Evolutionary conservation across 495 filamentous ascomycete species (phyloP), one percentile per base, ranked within the genome.

Genomic region (Rhypophila decipiens): DNA sequence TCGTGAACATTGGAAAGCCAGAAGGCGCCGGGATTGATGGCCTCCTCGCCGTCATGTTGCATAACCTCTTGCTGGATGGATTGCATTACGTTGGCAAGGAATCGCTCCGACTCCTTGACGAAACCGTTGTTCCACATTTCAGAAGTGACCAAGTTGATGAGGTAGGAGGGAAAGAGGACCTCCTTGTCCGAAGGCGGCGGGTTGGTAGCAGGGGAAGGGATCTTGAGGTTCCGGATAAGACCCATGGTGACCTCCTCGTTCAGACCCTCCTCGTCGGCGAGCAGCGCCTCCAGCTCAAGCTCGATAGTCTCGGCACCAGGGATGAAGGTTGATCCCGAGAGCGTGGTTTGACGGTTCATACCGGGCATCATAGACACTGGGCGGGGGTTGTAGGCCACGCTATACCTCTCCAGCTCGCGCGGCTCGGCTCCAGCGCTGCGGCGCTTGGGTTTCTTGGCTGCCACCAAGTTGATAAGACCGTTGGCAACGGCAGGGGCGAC

Each of bases 71-170:
- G 91, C 61, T 99, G 93, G 57, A 99, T 95, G 17, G 88, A 94
- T 63, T 97, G 93, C 93, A 99, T 99, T 55, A 99, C 91, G 63
- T 97, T 99, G 47, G 93, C 93, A 45, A 99, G 72, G 74, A 99
- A 99, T 46, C 90, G 86, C 69, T 99, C 93, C 19, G 93, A 97
- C 71, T 99, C 93, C 73, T 99, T 97, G 52, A 99, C 94, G 62
- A 95, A 99, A 21, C 93, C 93, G 59, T 99, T 99, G 74, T 99
- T 99, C 93, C 93, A 99, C 93, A 99, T 99, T 69, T 99, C 93
- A 11, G 89, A 95, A 12, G 93, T 99, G 39, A 99, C 93, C 24
- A 99, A 80, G 66, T 99, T 99, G 71, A 99, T 99, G 50, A 99
- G 80, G 61, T 96, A 99, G 1, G 93, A 90, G 18, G 93, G 94